phyloP scores from a whole-genome alignment of 2,329 filamentous ascomycete genomes.

The Simplicillium aogashimaense region DNA sequence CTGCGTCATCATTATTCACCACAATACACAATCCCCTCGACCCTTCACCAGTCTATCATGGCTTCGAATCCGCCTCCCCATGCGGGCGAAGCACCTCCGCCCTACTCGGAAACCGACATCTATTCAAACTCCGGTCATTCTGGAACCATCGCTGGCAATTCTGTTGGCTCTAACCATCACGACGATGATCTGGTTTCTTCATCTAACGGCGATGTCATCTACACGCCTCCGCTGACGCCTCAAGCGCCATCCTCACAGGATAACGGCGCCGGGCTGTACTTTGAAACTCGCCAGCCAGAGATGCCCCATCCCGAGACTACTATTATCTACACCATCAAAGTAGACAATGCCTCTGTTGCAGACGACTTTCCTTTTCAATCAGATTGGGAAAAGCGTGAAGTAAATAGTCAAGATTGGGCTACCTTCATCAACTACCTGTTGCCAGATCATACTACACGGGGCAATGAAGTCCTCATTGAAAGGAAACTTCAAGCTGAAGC shows the following conservation, averaged over 20 bases:
- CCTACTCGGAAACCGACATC: conserved; percentile 48
- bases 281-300: conserved; percentile 31
- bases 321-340: conserved; percentile 21
- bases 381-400: conserved; percentile 29
- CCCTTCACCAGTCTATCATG: too few species aligned
- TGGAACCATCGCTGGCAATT: conserved; percentile 14
- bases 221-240: conserved; percentile 42
- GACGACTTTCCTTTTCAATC: conserved; percentile 33
- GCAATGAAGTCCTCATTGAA: conserved; percentile 37
- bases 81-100: conserved; percentile 34
- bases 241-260: conserved; percentile 16
- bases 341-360: conserved; percentile 25
- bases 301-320: conserved; percentile 15
- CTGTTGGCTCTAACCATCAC: conserved; percentile 21
- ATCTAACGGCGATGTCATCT: conserved; percentile 33
- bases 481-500: conserved; percentile 36
- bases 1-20: too few species aligned
- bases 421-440: conserved; percentile 49
- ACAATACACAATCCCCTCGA: too few species aligned
- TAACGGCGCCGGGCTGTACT: conserved; percentile 26
- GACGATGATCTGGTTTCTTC: conserved; percentile 26
- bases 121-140: conserved; percentile 31
- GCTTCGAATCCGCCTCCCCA: not conserved
- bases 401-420: conserved; percentile 44
- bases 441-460: conserved; percentile 31